phyloP scores from a whole-genome alignment of 2,329 filamentous ascomycete genomes.

The Penicillium corylophilum region DNA sequence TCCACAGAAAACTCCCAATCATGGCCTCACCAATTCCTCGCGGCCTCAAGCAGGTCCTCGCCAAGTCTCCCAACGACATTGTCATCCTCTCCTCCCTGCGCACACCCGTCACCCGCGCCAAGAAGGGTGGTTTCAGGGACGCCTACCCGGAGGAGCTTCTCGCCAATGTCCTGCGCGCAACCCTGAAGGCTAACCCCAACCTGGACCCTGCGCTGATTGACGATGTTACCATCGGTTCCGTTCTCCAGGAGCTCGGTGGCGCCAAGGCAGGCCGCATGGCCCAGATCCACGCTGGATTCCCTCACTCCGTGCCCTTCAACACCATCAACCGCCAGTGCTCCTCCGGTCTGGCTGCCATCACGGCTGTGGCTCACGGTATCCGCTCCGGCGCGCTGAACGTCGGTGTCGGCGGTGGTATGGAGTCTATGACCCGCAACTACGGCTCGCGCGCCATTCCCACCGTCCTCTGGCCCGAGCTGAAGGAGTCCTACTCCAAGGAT shows the following conservation, averaged over 20 bases:
- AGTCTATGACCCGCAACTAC: conserved; percentile 95
- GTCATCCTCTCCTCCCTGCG: conserved; percentile 89
- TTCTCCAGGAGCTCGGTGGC: conserved; percentile 86
- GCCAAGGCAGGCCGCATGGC: conserved; percentile 90
- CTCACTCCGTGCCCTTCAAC: conserved; percentile 71
- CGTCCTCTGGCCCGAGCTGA: conserved; percentile 73
- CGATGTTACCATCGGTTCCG: conserved; percentile 83
- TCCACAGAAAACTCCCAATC: conserved; percentile 12
- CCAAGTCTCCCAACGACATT: conserved; percentile 76
- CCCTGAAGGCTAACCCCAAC: conserved; percentile 68
- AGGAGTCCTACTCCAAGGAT: conserved; percentile 63
- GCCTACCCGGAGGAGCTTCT: conserved; percentile 90
- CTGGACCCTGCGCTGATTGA: conserved; percentile 69
- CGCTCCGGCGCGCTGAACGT: conserved; percentile 68
- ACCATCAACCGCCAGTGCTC: conserved; percentile 88
- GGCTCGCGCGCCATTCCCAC: conserved; percentile 79
- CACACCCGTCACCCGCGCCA: conserved; percentile 79
- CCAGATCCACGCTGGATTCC: conserved; percentile 77
- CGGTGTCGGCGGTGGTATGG: conserved; percentile 86
- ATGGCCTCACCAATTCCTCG: conserved; percentile 55
- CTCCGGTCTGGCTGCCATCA: conserved; percentile 74
- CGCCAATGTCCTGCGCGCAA: conserved; percentile 61
- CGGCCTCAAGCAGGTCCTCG: conserved; percentile 72
- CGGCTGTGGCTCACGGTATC: conserved; percentile 71
- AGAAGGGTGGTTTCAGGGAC: conserved; percentile 81